phyloP scores from a whole-genome alignment of 345 rosid genomes.

The Pugionium dolabratum region DNA sequence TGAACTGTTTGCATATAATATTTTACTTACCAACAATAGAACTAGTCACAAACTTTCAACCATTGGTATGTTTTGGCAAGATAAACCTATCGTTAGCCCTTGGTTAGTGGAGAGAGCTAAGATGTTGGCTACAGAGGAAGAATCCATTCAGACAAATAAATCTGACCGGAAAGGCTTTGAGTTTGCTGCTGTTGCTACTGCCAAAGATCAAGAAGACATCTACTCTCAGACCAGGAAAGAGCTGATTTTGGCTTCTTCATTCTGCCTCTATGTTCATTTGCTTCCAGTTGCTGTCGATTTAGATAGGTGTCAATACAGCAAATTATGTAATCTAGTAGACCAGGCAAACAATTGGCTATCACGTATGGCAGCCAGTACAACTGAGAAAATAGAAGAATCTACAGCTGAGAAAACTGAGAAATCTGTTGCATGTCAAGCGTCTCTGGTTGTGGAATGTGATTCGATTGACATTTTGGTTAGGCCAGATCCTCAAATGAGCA shows the following conservation, averaged over 20 bases:
- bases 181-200: slow-evolving; percentile 64
- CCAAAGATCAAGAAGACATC: slow-evolving; percentile 56
- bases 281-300: slow-evolving; percentile 51
- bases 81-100: slow-evolving; percentile 57
- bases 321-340: slow-evolving; percentile 48
- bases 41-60: slow-evolving; percentile 50
- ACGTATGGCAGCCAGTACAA: slow-evolving; percentile 38
- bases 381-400: slow-evolving; percentile 36
- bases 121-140: slow-evolving; percentile 62
- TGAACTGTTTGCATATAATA: slow-evolving; percentile 52
- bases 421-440: slow-evolving; percentile 50
- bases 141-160: slow-evolving; percentile 50
- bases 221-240: slow-evolving; percentile 58
- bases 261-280: slow-evolving; percentile 60
- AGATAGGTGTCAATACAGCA: slow-evolving; percentile 51
- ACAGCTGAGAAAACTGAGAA: slow-evolving; percentile 36
- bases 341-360: slow-evolving; percentile 54
- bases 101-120: slow-evolving; percentile 78
- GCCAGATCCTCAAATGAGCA: slow-evolving; percentile 53
- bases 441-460: slow-evolving; percentile 75
- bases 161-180: slow-evolving; percentile 57
- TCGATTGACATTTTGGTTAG: slow-evolving; percentile 65
- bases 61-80: slow-evolving; percentile 80
- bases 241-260: slow-evolving; percentile 63
- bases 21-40: slow-evolving; percentile 54